Conservation (phyloP, 2,329 filamentous ascomycete species). For the Fusarium sp. region DNA sequence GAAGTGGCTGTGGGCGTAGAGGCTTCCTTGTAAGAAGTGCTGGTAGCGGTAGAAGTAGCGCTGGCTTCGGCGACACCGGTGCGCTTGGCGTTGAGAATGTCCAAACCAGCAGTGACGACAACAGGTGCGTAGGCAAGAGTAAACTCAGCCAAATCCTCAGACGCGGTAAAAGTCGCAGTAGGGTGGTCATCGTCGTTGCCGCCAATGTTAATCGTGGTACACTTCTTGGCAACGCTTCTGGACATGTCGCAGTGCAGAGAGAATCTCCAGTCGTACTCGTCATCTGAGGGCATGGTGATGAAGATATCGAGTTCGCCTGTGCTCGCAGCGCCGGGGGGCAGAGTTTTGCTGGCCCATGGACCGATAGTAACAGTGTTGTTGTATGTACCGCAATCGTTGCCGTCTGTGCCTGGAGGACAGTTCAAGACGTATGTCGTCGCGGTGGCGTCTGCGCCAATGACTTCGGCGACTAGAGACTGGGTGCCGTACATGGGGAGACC, state of each 20-base stretch:
- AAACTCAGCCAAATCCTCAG: neutral
- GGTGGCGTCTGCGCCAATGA: conserved; percentile 15
- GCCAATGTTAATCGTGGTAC: conserved; percentile 10
- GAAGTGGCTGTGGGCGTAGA: conserved; percentile 8
- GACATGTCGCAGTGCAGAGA: conserved; percentile 24
- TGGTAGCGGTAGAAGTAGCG: neutral
- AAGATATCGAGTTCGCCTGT: conserved; percentile 17
- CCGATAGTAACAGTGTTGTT: conserved; percentile 14
- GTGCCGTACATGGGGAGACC: neutral
- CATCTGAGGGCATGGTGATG: conserved; percentile 3
- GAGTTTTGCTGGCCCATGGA: conserved; percentile 19
- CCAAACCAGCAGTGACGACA: conserved; percentile 13
- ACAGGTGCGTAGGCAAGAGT: neutral
- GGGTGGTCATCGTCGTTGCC: conserved; percentile 16
- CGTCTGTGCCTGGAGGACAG: conserved; percentile 12
- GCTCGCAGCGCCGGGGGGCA: conserved; percentile 9
- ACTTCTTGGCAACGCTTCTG: neutral
- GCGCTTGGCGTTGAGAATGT: conserved; percentile 19
- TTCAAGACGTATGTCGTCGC: conserved; percentile 23
- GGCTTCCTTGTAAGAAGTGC: neutral
- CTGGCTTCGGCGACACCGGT: neutral
- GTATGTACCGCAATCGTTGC: conserved; percentile 16
- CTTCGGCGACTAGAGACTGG: conserved; percentile 8
- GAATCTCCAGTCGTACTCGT: conserved; percentile 3
- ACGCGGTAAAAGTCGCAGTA: neutral